phyloP scores from a whole-genome alignment of 805 yeast genomes.

The Yarrowia deformans region DNA sequence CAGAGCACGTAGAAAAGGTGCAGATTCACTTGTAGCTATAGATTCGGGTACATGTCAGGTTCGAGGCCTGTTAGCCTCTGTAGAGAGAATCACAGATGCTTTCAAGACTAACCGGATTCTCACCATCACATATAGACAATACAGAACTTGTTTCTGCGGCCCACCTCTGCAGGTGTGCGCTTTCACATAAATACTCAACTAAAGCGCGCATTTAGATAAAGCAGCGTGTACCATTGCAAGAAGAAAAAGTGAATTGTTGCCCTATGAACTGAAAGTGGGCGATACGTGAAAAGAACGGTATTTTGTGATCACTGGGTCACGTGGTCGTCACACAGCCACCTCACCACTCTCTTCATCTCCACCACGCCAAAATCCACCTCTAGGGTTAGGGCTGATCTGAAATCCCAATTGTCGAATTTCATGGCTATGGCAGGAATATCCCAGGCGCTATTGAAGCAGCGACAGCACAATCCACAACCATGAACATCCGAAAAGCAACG shows the following conservation, averaged over 20 bases:
- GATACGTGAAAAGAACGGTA: too few species aligned
- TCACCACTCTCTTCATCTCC: background rate
- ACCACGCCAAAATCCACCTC: background rate
- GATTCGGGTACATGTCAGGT: background rate
- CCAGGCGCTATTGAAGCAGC: background rate
- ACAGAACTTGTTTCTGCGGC: too few species aligned
- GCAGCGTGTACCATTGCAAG: too few species aligned
- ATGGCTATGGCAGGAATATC: background rate
- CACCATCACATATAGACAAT: too few species aligned
- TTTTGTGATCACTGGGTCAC: too few species aligned
- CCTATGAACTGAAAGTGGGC: too few species aligned
- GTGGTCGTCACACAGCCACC: background rate
- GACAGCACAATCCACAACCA: slow-evolving; percentile 46
- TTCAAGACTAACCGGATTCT: background rate
- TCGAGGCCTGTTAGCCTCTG: background rate
- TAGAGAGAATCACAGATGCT: background rate
- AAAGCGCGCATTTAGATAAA: too few species aligned
- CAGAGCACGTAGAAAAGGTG: background rate
- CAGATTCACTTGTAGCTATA: background rate
- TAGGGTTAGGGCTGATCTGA: slow-evolving; percentile 36
- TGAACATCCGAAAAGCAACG: slow-evolving; percentile 87
- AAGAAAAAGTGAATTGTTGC: too few species aligned
- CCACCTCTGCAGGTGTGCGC: too few species aligned
- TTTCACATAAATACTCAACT: too few species aligned
- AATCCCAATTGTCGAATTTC: slow-evolving; percentile 22